Evolutionary conservation across 1,284 basidiomycete genomes (phyloP).

Genomic region (Marasmius fiardii): DNA sequence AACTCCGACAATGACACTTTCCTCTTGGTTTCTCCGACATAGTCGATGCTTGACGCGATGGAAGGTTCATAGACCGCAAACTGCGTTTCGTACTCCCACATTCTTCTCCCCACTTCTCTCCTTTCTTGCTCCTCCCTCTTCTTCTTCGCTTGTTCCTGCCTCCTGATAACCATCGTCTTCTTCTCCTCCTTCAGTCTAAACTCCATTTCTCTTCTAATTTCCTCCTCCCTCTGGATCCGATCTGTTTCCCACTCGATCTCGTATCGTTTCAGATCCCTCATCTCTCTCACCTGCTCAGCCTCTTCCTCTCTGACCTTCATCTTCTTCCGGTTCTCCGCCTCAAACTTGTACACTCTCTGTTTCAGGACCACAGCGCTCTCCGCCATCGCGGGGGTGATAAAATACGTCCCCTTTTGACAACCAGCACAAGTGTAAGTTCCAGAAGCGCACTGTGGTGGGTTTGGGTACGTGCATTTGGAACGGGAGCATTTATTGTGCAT

Average conservation of each 20-base stretch:
- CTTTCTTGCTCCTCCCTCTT: not conserved
- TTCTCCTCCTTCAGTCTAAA: not conserved
- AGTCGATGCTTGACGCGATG: not conserved
- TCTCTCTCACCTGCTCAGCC: not conserved
- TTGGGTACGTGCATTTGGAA: not conserved
- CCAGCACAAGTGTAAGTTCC: not conserved
- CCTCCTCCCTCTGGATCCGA: not conserved
- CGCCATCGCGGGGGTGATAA: not conserved
- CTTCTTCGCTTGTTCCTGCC: not conserved
- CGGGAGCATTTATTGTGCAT: slow-evolving; percentile 2
- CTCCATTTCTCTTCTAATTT: not conserved
- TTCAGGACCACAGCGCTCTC: not conserved
- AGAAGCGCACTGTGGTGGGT: not conserved
- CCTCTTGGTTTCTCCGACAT: not conserved
- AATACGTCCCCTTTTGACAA: not conserved
- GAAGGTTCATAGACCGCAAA: not conserved
- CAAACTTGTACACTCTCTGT: not conserved
- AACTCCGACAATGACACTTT: not conserved
- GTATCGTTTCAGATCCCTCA: not conserved
- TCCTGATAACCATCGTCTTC: not conserved
- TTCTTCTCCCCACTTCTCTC: not conserved
- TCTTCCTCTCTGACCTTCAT: not conserved
- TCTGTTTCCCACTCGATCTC: not conserved
- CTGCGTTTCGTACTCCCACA: not conserved
- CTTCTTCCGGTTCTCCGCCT: not conserved